Conservation (phyloP, 2,329 filamentous ascomycete genomes). For the Apiospora sp. region DNA sequence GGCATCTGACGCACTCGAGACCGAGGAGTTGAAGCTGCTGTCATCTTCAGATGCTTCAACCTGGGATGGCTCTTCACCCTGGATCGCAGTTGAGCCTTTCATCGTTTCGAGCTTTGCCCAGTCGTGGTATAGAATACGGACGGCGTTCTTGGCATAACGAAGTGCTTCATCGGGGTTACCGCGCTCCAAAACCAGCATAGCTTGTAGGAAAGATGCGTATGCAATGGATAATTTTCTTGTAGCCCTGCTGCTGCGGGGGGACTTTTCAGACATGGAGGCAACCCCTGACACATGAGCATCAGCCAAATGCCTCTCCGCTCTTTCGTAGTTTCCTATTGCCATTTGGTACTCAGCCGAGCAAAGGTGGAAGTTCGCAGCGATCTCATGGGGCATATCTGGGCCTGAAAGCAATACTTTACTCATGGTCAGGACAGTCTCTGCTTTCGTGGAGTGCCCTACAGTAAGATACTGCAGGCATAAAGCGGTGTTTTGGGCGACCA, state of each 20-base stretch:
- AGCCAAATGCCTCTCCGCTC: constrained; percentile 57
- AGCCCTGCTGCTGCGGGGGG: constrained; percentile 47
- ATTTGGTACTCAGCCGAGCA: constrained; percentile 79
- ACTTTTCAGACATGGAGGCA: constrained; percentile 35
- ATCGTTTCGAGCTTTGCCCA: constrained; percentile 60
- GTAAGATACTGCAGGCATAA: constrained; percentile 62
- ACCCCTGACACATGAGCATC: constrained; percentile 50
- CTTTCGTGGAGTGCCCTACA: constrained; percentile 60
- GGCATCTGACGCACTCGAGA: constrained; percentile 34
- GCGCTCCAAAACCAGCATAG: constrained; percentile 68
- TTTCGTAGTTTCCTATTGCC: constrained; percentile 69
- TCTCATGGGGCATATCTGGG: constrained; percentile 49
- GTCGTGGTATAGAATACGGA: constrained; percentile 63
- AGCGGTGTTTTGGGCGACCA: constrained; percentile 55
- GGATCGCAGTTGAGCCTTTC: constrained; percentile 32
- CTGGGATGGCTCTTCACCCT: constrained; percentile 38
- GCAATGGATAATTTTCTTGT: constrained; percentile 62
- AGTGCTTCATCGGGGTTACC: constrained; percentile 68
- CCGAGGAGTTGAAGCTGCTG: constrained; percentile 40
- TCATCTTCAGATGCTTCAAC: constrained; percentile 37
- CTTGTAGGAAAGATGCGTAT: constrained; percentile 70
- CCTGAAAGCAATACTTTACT: constrained; percentile 59
- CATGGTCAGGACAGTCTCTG: constrained; percentile 62
- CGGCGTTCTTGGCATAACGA: constrained; percentile 62
- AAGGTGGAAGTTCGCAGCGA: constrained; percentile 66